Conservation (phyloP, 176 grass and related monocot species). For the Phoenix dactylifera region DNA sequence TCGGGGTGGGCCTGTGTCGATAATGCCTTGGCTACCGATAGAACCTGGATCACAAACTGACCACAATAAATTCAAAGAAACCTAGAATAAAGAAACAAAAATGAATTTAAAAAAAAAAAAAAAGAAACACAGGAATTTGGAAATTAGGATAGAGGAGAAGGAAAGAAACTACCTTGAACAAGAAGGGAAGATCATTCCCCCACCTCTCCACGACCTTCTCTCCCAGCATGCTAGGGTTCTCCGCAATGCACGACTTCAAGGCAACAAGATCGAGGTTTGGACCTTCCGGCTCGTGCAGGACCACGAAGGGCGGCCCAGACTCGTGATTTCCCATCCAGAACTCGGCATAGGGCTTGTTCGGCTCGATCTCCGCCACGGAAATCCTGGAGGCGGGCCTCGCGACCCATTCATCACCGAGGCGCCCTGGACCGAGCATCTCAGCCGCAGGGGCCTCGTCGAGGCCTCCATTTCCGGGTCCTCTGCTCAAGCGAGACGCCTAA, state of each 20-base stretch:
- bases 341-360: conserved; percentile 51
- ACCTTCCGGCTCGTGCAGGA: not conserved
- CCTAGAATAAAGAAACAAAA: not conserved
- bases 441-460: conserved; percentile 10
- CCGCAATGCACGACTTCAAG: conserved; percentile 48
- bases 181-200: conserved; percentile 68
- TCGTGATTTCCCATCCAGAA: conserved; percentile 95
- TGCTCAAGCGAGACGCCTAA: not conserved
- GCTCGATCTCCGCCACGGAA: conserved; percentile 19
- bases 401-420: conserved; percentile 32
- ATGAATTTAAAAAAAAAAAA: not conserved
- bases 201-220: conserved; percentile 44
- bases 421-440: conserved; percentile 63
- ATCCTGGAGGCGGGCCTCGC: conserved; percentile 40
- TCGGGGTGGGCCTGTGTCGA: conserved; percentile 92
- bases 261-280: not conserved
- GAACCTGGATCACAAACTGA: conserved; percentile 25
- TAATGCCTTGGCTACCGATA: conserved; percentile 83
- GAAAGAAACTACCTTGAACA: conserved; percentile 57
- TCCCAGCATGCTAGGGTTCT: conserved; percentile 42
- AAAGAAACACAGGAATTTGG: too few relatives aligned
- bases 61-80: too few relatives aligned
- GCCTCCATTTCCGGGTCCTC: conserved; percentile 6
- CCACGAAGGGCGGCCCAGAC: conserved; percentile 42
- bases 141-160: not conserved